Evolutionary conservation across 2,329 filamentous ascomycete genomes (phyloP), one percentile per base, ranked within the genome.

Genomic region (Trichophaea hybrida): DNA sequence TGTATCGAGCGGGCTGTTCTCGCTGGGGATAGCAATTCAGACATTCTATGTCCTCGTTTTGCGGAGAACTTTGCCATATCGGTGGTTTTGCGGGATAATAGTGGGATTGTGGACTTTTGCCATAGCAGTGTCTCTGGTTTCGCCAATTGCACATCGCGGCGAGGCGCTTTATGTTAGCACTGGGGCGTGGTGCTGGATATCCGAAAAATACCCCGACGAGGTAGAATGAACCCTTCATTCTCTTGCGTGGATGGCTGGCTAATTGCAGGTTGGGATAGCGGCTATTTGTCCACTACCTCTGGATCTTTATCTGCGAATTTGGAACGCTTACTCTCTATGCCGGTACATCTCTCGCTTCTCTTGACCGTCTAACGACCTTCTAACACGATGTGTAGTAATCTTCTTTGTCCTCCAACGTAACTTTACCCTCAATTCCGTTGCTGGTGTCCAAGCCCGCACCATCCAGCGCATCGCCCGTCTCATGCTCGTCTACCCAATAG

Each of bases 241-340:
- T 46, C 40, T 13, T 17, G 13, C 40, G 13, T 13, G 5, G n/a
- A 13, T 12, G 24, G 24, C 24, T 24, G 24, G 24, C 24, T 24
- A 24, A 24, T 24, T 5, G 24, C 15, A 33, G n/a, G 15, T 17
- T 24, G 13, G 13, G 8, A 7, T 37, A 53, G 53, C 35, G 53
- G 8, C 17, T 55, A 10, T 32, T 55, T 15, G 35, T 55, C 15
- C 53, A 55, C 38, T 55, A 55, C 53, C 24, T 55, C 35, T 55
- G 53, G 53, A 55, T 55, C n/a, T 55, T 55, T 32, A 55, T 44
- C 53, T 55, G 53, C 38, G 53, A 55, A 44, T 55, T 55, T 44
- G 53, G 53, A 31, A 40, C 34, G 5, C 15, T 55, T 12, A 6
- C 32, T 15, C 53, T 55, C 31, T 55, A 55, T 35, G 53, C 53